Evolutionary conservation across 192 early-diverging fungal genomes (phyloP), one percentile per base, ranked within the genome.

Genomic region (Rhizophlyctis rosea): DNA sequence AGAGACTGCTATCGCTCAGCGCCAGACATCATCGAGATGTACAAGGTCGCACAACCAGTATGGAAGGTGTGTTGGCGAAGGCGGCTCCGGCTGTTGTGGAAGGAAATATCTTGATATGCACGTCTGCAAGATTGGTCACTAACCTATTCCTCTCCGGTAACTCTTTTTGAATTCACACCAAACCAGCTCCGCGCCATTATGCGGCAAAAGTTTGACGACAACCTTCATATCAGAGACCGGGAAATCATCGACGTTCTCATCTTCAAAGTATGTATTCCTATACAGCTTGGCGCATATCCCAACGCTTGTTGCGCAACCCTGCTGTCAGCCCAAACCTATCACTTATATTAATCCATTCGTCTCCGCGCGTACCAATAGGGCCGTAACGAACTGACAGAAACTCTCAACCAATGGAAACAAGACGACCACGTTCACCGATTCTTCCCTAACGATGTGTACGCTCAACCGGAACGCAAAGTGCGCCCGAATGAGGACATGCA

Each of bases 401-500:
- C 91, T 4, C 72, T 91, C 75, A 92, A 96, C 61, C 82, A 87
- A 30, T 95, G 93, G 94, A 96, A 96, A 80, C 87, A 92, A 76
- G 81, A 83, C 62, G 88, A 87, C 51, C 93, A 95, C 50, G 79
- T 94, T 53, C 84, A 91, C 77, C 85, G 86, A 64, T 95, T 91
- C 81, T 95, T 95, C 85, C 77, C 77, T 59, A 81, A 89, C 51
- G 87, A 89, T 58, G 61, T 59, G 29, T 68, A 68, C 54, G 88
- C 87, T 59, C 72, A 76, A 24, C 73, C 74, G 51, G 76, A 78
- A 23, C 81, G 86, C 11, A 82, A 92, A 69, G 80, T 88, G n/a
- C 67, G 76, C 24, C 79, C 82, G 35, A 90, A 89, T 72, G 70
- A 91, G 62, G 89, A 92, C 65, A 88, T 86, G 62, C 44, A 54